Evolutionary conservation across 2,329 filamentous ascomycete genomes (phyloP).

Genomic region (Scytalidium sp.): DNA sequence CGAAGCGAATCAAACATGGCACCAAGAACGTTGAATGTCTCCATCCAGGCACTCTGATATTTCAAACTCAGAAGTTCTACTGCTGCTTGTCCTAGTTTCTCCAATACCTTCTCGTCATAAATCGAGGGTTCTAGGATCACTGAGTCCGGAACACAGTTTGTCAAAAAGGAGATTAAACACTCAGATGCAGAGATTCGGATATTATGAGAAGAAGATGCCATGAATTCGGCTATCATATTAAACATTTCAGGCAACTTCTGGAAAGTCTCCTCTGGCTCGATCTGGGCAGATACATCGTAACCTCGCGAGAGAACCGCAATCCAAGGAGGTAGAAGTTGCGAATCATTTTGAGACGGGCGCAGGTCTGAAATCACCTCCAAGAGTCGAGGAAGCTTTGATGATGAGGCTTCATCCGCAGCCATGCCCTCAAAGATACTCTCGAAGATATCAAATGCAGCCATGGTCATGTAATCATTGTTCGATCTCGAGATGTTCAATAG

Average conservation of each 20-base stretch:
- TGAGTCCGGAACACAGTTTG: slow-evolving; percentile 80
- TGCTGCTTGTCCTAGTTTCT: slow-evolving; percentile 72
- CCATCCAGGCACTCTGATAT: slow-evolving; percentile 91
- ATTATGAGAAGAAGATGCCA: slow-evolving; percentile 85
- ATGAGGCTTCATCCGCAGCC: slow-evolving; percentile 80
- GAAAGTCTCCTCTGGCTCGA: slow-evolving; percentile 88
- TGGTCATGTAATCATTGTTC: slow-evolving; percentile 92
- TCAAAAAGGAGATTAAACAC: slow-evolving; percentile 88
- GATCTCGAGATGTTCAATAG: slow-evolving; percentile 84
- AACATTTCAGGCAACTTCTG: slow-evolving; percentile 86
- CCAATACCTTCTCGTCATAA: slow-evolving; percentile 86
- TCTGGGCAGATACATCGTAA: slow-evolving; percentile 88
- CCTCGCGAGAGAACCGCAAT: slow-evolving; percentile 92
- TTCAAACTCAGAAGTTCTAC: slow-evolving; percentile 80
- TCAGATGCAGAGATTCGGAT: slow-evolving; percentile 94
- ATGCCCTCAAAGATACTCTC: slow-evolving; percentile 95
- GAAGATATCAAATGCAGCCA: slow-evolving; percentile 95
- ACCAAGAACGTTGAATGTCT: slow-evolving; percentile 85
- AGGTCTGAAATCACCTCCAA: slow-evolving; percentile 90
- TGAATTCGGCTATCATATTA: slow-evolving; percentile 72
- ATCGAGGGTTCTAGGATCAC: slow-evolving; percentile 86
- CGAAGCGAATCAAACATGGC: slow-evolving; percentile 84
- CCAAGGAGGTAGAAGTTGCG: slow-evolving; percentile 92
- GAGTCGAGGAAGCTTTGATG: slow-evolving; percentile 82
- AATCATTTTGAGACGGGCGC: slow-evolving; percentile 88